Evolutionary conservation across 176 grass and related monocot genomes (phyloP), one percentile per base, ranked within the genome.

Genomic region (Aegilops longissima): DNA sequence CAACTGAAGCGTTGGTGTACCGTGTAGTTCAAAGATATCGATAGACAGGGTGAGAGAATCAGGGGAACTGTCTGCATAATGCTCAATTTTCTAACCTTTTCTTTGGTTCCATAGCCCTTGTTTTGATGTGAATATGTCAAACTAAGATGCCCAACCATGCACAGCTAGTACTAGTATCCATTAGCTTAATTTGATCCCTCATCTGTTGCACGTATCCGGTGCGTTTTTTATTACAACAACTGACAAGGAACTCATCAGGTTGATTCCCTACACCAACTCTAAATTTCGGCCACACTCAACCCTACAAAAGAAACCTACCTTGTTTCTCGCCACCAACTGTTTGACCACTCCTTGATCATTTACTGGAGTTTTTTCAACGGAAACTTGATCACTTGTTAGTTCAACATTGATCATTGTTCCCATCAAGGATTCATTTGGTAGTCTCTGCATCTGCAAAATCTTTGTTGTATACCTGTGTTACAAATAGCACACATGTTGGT

Each of bases 51-150:
- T 10, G 64, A 84, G 64, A 73, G 66, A 80, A 84, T 84, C 76
- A 40, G 58, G 87, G 87, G 62, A 42, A 20, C 81, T 88, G 80
- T 62, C 73, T 78, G 14, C 8, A 59, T 21, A 59, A 44, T 63
- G 66, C 8, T 35, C 12, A 35, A 31, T 3, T 2, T 1, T 17
- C 83, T 44, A 9, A 17, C 59, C 61, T 77, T 38, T 42, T 31
- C 58, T 79, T 54, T 49, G 11, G 24, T 44, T 64, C 44, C 20
- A 9, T 83, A 9, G 34, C 38, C 42, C 3, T 64, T 39, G 63
- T 54, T 39, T 82, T 76, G 4, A 30, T 82, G 78, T 86, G 8
- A 24, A 82, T 62, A 70, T 69, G 70, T 73, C 64, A 76, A 76
- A 11, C 54, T 54, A 58, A 52, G 73, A 52, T 31, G 1, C 44